Conservation (phyloP, 257 asterid species). For the Ilex aquifolium region DNA sequence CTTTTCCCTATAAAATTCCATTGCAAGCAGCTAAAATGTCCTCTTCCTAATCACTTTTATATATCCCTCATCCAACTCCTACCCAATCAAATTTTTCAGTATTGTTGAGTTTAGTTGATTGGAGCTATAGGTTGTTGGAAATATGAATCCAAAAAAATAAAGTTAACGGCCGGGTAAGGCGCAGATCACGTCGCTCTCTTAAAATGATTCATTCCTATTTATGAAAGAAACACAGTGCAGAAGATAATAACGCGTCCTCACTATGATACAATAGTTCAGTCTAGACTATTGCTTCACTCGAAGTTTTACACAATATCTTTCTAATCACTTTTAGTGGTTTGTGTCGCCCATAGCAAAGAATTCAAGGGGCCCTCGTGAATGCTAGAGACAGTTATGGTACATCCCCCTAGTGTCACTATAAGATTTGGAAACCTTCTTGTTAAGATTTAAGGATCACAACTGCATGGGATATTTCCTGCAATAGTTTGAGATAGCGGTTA, state of each 20-base stretch:
- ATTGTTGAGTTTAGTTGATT: too few species aligned
- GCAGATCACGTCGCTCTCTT: too few species aligned
- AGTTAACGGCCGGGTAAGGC: too few species aligned
- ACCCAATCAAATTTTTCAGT: conserved; percentile 3
- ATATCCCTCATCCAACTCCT: not conserved
- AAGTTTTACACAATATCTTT: too few species aligned
- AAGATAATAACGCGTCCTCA: too few species aligned
- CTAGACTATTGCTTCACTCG: too few species aligned
- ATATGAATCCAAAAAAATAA: not conserved
- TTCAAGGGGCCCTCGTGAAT: conserved; percentile 24
- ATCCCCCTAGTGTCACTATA: conserved; percentile 32
- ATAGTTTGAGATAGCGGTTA: too few species aligned
- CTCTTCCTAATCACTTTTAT: conserved; percentile 1
- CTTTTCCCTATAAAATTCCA: conserved; percentile 18
- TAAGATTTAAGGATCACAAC: conserved; percentile 25
- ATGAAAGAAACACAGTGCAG: too few species aligned
- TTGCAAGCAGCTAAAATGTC: conserved; percentile 18
- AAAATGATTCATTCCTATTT: too few species aligned
- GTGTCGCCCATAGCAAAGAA: conserved; percentile 6
- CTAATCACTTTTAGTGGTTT: too few species aligned
- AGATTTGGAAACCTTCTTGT: conserved; percentile 32
- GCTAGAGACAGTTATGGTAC: conserved; percentile 23
- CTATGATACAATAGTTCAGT: too few species aligned
- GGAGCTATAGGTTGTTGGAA: not conserved
- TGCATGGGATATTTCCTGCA: too few species aligned